phyloP scores from a whole-genome alignment of 352 stramenopile genomes.

The Lagenidium giganteum region DNA sequence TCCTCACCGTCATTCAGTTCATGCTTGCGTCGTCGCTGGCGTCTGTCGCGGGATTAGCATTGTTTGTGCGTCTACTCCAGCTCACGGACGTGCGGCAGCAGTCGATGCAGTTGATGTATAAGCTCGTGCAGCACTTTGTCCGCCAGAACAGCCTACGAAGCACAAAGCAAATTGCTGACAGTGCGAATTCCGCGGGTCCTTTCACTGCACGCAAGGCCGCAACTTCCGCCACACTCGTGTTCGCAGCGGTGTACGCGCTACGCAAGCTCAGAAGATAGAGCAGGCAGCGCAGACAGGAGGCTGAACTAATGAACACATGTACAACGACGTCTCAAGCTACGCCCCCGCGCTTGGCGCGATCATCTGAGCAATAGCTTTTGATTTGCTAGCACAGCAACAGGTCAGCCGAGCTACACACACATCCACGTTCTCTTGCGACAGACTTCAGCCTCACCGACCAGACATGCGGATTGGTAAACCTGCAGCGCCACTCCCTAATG shows the following conservation, averaged over 20 bases:
- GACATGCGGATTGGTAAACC: too few species aligned
- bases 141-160: constrained; percentile 10
- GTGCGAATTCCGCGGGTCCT: too few species aligned
- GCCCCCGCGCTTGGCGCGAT: too few species aligned
- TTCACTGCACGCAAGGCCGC: too few species aligned
- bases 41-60: constrained; percentile 49
- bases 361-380: too few species aligned
- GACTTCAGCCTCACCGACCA: too few species aligned
- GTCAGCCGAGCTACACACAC: too few species aligned
- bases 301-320: background rate
- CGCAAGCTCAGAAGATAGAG: constrained; percentile 21
- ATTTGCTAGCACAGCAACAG: too few species aligned
- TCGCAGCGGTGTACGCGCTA: constrained; percentile 29
- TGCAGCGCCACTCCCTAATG: too few species aligned
- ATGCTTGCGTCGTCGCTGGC: constrained; percentile 50
- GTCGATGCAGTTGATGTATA: constrained; percentile 7
- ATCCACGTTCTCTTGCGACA: too few species aligned
- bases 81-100: constrained; percentile 11
- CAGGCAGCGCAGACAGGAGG: too few species aligned
- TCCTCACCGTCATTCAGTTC: constrained; percentile 57
- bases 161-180: too few species aligned
- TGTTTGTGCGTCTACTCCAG: constrained; percentile 22
- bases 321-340: background rate
- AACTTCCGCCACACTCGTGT: constrained; percentile 33
- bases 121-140: constrained; percentile 6